These are phyloP conservation scores for Arabis hirsuta DNA, from an alignment of 345 rosid genomes.

Conservation along the genomic window DNA sequence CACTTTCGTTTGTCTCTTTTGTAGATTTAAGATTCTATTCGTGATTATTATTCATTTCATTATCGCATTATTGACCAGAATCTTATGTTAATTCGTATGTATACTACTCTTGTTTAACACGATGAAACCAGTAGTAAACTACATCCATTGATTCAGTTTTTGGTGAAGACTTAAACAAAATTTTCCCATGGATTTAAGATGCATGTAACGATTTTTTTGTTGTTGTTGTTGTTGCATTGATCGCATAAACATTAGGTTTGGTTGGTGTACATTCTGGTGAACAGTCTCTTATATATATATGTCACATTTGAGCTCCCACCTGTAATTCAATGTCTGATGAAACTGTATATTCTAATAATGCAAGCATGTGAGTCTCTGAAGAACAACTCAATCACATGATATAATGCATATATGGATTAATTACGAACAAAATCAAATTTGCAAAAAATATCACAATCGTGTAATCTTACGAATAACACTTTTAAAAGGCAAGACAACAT, in stretches of 20 bases:
- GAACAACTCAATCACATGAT: neutral
- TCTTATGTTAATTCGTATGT: neutral
- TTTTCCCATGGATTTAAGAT: neutral
- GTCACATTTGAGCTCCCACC: slow-evolving; percentile 9
- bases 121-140: neutral
- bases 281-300: slow-evolving; percentile 3
- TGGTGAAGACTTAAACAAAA: neutral
- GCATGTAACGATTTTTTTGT: slow-evolving; percentile 4
- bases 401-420: neutral
- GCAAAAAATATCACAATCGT: neutral
- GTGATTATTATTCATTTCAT: neutral
- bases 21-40: slow-evolving; percentile 37
- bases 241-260: neutral
- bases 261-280: neutral
- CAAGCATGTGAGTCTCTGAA: slow-evolving; percentile 14
- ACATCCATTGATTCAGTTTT: neutral
- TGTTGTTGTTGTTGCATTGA: neutral
- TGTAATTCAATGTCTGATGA: slow-evolving; percentile 16
- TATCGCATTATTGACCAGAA: neutral
- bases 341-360: neutral
- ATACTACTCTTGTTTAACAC: neutral
- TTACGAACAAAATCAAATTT: neutral
- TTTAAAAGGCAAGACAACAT: too few relatives aligned
- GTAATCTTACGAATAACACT: neutral
- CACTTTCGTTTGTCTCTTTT: slow-evolving; percentile 34